phyloP scores from a whole-genome alignment of 129 eudicot genomes.

The Flaveria trinervia region DNA sequence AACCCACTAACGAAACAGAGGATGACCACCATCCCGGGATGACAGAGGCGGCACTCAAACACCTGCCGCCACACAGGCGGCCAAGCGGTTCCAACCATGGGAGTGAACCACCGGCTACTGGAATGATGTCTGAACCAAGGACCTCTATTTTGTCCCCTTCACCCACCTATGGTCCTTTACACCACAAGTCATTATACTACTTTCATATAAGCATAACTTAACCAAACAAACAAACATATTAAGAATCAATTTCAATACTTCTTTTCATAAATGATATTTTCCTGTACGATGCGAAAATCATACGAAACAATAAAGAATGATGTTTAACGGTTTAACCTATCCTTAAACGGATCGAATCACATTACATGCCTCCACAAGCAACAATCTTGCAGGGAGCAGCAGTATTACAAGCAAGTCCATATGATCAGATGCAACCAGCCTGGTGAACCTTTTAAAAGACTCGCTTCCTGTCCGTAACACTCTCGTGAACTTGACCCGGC shows the following conservation, averaged over 20 bases:
- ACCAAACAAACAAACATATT: slow-evolving; percentile 19
- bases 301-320: slow-evolving; percentile 27
- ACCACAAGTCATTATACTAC: slow-evolving; percentile 4
- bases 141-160: slow-evolving; percentile 31
- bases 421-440: slow-evolving; percentile 70
- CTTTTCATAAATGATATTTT: not conserved
- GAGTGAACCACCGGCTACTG: not conserved
- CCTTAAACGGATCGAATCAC: slow-evolving; percentile 24
- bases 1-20: too few relatives aligned
- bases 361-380: slow-evolving; percentile 32
- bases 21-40: not conserved
- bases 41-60: too few relatives aligned
- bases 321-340: slow-evolving; percentile 2
- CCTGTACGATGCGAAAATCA: not conserved
- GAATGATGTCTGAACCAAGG: slow-evolving; percentile 28
- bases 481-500: slow-evolving; percentile 51
- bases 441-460: slow-evolving; percentile 62
- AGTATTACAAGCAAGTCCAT: slow-evolving; percentile 73
- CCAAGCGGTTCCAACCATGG: too few relatives aligned
- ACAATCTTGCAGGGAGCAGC: slow-evolving; percentile 60
- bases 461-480: slow-evolving; percentile 53
- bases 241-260: not conserved
- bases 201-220: slow-evolving; percentile 24
- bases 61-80: too few relatives aligned
- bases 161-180: slow-evolving; percentile 14